Conservation (phyloP, 1,284 basidiomycete genomes). For the Ceratobasidium sp. region DNA sequence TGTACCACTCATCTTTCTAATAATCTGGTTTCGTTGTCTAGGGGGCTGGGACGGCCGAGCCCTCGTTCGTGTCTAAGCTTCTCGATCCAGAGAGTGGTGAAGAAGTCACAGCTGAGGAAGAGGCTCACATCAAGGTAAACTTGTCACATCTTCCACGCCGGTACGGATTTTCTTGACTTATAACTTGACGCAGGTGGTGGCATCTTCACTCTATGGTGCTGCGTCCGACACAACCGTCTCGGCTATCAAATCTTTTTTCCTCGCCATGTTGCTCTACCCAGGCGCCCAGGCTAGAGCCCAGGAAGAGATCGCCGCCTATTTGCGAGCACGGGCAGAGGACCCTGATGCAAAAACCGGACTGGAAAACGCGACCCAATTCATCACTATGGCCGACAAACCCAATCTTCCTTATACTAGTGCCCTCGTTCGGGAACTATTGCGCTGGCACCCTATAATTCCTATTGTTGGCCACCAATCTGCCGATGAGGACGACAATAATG, state of each 20-base stretch:
- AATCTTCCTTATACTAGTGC: slow-evolving; percentile 21
- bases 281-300: slow-evolving; percentile 28
- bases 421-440: slow-evolving; percentile 25
- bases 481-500: slow-evolving; percentile 17
- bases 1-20: background rate
- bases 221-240: slow-evolving; percentile 39
- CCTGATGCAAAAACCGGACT: no score
- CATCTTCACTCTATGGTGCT: slow-evolving; percentile 48
- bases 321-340: background rate
- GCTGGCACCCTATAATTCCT: slow-evolving; percentile 28
- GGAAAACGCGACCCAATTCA: slow-evolving; percentile 12
- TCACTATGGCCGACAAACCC: slow-evolving; percentile 8
- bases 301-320: slow-evolving; percentile 16
- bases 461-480: background rate
- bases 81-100: slow-evolving; percentile 43
- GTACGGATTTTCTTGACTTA: background rate
- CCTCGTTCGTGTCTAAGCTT: slow-evolving; percentile 45
- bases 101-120: slow-evolving; percentile 42
- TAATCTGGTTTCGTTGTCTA: slow-evolving; percentile 22
- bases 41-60: slow-evolving; percentile 46
- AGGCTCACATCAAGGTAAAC: slow-evolving; percentile 45
- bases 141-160: background rate
- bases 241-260: slow-evolving; percentile 25
- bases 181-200: slow-evolving; percentile 37
- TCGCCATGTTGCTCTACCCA: slow-evolving; percentile 34